Evolutionary conservation across 1,284 basidiomycete species (phyloP).

Genomic region (Ganoderma meredithae): DNA sequence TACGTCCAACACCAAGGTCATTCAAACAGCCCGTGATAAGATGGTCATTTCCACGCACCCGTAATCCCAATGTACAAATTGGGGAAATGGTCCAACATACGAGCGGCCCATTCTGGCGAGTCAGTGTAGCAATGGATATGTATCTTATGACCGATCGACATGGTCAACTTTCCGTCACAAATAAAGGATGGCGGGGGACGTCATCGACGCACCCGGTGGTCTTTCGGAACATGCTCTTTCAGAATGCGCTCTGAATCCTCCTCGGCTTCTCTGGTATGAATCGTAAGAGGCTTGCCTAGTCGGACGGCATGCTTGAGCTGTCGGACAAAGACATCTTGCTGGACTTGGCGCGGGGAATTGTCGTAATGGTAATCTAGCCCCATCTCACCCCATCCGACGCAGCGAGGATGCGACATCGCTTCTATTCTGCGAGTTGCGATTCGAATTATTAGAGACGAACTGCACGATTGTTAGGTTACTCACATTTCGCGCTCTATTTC

Average conservation of each 20-base stretch:
- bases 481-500: constrained; percentile 74
- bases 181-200: background rate
- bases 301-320: constrained; percentile 73
- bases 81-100: constrained; percentile 77
- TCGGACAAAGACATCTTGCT: constrained; percentile 68
- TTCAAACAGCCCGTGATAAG: background rate
- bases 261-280: constrained; percentile 84
- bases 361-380: constrained; percentile 88
- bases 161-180: background rate
- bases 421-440: constrained; percentile 54
- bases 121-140: constrained; percentile 87
- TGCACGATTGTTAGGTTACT: constrained; percentile 37
- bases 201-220: constrained; percentile 59
- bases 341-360: constrained; percentile 71
- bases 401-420: constrained; percentile 80
- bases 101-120: constrained; percentile 70
- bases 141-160: constrained; percentile 52
- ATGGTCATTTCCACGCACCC: constrained; percentile 45
- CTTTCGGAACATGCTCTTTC: constrained; percentile 72
- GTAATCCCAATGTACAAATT: constrained; percentile 85
- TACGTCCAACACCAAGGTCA: constrained; percentile 33
- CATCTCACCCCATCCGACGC: constrained; percentile 87
- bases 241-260: constrained; percentile 80
- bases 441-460: background rate
- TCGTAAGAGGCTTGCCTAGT: constrained; percentile 76